Evolutionary conservation across 805 yeast genomes (phyloP).

Genomic region (Teunomyces atbi): DNA sequence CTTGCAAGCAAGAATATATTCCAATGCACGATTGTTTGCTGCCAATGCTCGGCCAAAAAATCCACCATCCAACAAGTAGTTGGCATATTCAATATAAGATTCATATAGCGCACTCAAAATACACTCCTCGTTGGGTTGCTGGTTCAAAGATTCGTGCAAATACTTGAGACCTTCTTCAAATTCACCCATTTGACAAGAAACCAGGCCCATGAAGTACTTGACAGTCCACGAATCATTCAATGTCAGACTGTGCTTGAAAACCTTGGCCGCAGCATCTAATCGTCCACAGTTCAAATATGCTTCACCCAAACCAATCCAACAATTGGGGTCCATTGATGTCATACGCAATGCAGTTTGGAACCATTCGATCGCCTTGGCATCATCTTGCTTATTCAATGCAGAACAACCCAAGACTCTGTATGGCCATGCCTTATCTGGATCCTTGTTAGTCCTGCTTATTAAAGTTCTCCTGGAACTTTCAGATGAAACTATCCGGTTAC

Average conservation of each 20-base stretch:
- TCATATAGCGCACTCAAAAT: constrained; percentile 53
- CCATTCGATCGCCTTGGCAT: constrained; percentile 78
- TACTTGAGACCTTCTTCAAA: constrained; percentile 57
- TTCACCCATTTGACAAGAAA: constrained; percentile 62
- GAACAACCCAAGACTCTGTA: constrained; percentile 82
- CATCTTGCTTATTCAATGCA: constrained; percentile 66
- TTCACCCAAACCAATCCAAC: constrained; percentile 98
- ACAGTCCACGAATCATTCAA: constrained; percentile 60
- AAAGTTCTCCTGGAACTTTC: constrained; percentile 57
- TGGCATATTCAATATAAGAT: constrained; percentile 54
- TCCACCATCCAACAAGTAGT: constrained; percentile 53
- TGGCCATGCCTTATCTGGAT: constrained; percentile 69
- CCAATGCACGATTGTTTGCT: constrained; percentile 46
- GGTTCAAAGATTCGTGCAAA: constrained; percentile 41
- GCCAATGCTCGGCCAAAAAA: constrained; percentile 64
- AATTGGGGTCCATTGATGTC: constrained; percentile 62
- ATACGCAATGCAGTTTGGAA: constrained; percentile 83
- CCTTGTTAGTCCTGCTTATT: constrained; percentile 24
- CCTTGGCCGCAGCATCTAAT: constrained; percentile 81
- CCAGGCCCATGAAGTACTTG: constrained; percentile 63
- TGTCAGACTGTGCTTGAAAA: constrained; percentile 63
- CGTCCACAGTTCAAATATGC: constrained; percentile 85
- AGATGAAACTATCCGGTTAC: constrained; percentile 61
- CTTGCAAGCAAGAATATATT: constrained; percentile 39
- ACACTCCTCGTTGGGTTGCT: constrained; percentile 48